Evolutionary conservation across 805 yeast species (phyloP).

Genomic region (Zygosaccharomyces lentus): DNA sequence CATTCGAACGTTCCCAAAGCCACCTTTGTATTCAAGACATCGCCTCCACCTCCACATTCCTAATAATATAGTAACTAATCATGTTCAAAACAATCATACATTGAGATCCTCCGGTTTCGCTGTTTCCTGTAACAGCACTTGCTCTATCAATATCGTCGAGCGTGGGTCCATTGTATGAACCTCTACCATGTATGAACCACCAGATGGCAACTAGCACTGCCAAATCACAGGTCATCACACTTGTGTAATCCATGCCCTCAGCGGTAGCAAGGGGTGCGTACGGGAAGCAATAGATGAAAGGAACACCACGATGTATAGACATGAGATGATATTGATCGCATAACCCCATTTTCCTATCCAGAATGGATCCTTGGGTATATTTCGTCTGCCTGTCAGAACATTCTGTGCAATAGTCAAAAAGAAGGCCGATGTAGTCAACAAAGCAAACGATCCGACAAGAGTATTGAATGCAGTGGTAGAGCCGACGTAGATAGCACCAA

Average conservation of each 20-base stretch:
- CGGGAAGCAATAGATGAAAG: slow-evolving; percentile 11
- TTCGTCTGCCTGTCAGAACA: slow-evolving; percentile 2
- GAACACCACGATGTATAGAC: slow-evolving; percentile 8
- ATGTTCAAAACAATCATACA: background rate
- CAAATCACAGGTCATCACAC: slow-evolving; percentile 8
- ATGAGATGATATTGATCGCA: slow-evolving; percentile 7
- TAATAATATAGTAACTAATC: slow-evolving; percentile 38
- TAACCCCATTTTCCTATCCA: slow-evolving; percentile 10
- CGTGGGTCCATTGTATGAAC: background rate
- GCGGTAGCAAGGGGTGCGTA: slow-evolving; percentile 6
- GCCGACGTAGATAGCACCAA: slow-evolving; percentile 11
- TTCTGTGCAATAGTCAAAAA: slow-evolving; percentile 6
- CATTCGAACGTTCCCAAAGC: too few relatives aligned
- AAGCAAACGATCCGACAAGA: slow-evolving; percentile 9
- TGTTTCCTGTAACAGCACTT: background rate
- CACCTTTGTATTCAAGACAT: too few relatives aligned
- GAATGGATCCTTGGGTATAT: slow-evolving; percentile 3
- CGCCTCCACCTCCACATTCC: too few relatives aligned
- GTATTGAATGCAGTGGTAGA: slow-evolving; percentile 10
- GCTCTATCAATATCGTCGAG: background rate
- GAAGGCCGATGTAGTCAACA: slow-evolving; percentile 6
- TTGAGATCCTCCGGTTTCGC: background rate
- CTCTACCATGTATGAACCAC: slow-evolving; percentile 10
- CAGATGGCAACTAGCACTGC: slow-evolving; percentile 8
- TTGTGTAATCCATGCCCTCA: slow-evolving; percentile 7